A percentile compares a stretch with the other conserved stretches of the same genome.
These are phyloP conservation scores for Lepiota venenata DNA, from an alignment of 768 basidiomycete genomes.

Conservation along the genomic window DNA sequence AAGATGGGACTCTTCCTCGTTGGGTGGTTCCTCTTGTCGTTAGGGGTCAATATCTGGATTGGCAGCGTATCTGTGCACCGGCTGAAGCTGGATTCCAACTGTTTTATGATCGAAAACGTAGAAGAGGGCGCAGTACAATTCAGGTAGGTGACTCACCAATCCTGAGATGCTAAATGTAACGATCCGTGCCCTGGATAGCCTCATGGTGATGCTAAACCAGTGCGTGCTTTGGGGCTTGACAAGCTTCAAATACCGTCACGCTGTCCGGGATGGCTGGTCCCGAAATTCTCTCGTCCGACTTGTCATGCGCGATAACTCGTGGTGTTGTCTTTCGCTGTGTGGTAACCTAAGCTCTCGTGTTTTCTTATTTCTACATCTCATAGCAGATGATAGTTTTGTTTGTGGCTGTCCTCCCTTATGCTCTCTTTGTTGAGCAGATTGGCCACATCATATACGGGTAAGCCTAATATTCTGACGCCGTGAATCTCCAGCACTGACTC, in stretches of 20 bases:
- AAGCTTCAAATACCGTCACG: neutral
- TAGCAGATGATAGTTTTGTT: neutral
- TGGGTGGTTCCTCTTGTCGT: neutral
- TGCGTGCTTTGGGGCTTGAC: neutral
- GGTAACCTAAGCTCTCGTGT: neutral
- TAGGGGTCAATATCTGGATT: neutral
- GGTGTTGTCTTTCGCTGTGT: neutral
- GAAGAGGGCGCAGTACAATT: neutral
- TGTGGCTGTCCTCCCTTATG: neutral
- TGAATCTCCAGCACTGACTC: neutral
- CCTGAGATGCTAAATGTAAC: neutral
- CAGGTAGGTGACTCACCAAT: neutral
- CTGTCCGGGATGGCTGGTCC: neutral
- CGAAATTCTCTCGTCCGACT: neutral
- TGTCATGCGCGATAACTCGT: slow-evolving; percentile 2
- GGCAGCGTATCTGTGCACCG: neutral
- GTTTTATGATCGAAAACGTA: neutral
- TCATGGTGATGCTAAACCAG: neutral
- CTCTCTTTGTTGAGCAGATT: neutral
- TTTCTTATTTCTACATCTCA: neutral
- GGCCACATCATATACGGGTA: neutral
- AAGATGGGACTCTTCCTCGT: neutral
- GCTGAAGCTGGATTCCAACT: neutral
- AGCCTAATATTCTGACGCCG: neutral
- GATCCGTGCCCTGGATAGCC: neutral